phyloP scores from a whole-genome alignment of 2,329 filamentous ascomycete genomes.

The Stagonosporopsis chrysanthemi region DNA sequence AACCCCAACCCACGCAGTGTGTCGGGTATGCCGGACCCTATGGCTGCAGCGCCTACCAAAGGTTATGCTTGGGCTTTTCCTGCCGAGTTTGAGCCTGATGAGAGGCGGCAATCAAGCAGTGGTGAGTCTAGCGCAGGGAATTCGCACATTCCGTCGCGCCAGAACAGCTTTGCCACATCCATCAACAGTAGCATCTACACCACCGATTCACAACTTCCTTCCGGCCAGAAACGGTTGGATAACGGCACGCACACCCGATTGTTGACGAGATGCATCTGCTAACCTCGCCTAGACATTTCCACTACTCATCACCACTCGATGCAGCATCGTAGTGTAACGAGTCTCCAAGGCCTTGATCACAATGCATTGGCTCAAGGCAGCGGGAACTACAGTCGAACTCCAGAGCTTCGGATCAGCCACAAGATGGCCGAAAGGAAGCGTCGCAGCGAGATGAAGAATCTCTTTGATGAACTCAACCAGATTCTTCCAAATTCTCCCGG shows the following conservation, averaged over 20 bases:
- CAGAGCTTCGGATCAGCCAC: slow-evolving; percentile 82
- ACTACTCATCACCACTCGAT: slow-evolving; percentile 75
- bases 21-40: slow-evolving; percentile 68
- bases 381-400: slow-evolving; percentile 83
- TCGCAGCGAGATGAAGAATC: slow-evolving; percentile 85
- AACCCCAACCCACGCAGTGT: slow-evolving; percentile 70
- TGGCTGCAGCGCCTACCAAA: slow-evolving; percentile 79
- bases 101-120: slow-evolving; percentile 58
- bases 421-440: slow-evolving; percentile 86
- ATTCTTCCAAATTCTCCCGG: slow-evolving; percentile 82
- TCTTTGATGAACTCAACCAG: slow-evolving; percentile 81
- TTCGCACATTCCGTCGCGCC: slow-evolving; percentile 68
- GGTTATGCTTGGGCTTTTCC: slow-evolving; percentile 87
- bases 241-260: slow-evolving; percentile 57
- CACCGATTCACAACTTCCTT: slow-evolving; percentile 73
- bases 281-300: slow-evolving; percentile 48
- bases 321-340: slow-evolving; percentile 75
- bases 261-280: slow-evolving; percentile 24
- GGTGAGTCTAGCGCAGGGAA: slow-evolving; percentile 56
- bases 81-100: slow-evolving; percentile 69
- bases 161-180: slow-evolving; percentile 79
- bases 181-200: slow-evolving; percentile 82
- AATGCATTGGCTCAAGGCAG: slow-evolving; percentile 60
- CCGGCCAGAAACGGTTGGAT: slow-evolving; percentile 75
- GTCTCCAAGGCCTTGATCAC: slow-evolving; percentile 68